Evolutionary conservation across 805 yeast species (phyloP).

Genomic region (Candida qinlingensis): DNA sequence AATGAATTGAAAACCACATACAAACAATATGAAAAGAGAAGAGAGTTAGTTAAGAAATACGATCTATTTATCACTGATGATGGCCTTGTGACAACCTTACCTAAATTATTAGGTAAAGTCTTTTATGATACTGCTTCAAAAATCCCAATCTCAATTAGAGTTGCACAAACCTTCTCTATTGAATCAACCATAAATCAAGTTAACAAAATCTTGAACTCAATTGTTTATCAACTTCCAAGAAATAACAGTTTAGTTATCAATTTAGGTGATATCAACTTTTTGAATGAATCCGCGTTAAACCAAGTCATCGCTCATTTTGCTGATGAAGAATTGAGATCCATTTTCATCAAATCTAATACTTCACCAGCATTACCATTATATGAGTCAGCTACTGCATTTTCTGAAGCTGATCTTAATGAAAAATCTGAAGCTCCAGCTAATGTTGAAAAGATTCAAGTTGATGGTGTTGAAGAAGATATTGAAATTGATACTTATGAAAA

Average conservation of each 20-base stretch:
- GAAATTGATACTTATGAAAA: conserved; percentile 60
- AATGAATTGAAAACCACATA: conserved; percentile 76
- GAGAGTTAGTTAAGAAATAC: conserved; percentile 61
- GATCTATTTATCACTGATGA: conserved; percentile 86
- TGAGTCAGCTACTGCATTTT: conserved; percentile 47
- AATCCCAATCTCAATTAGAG: conserved; percentile 61
- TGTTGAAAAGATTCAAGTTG: conserved; percentile 20
- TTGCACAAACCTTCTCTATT: conserved; percentile 38
- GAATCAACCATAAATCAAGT: conserved; percentile 54
- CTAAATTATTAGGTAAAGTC: conserved; percentile 75
- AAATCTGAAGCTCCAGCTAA: conserved; percentile 7
- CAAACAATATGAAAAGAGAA: conserved; percentile 83
- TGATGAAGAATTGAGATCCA: conserved; percentile 44
- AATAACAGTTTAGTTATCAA: conserved; percentile 63
- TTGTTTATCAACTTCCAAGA: conserved; percentile 64
- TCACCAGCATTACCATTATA: conserved; percentile 87
- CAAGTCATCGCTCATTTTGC: conserved; percentile 46
- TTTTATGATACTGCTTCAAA: conserved; percentile 58
- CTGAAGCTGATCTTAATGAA: conserved; percentile 25
- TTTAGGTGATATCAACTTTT: conserved; percentile 50
- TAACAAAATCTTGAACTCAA: conserved; percentile 48
- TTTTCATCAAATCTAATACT: conserved; percentile 57
- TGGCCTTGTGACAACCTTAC: conserved; percentile 70
- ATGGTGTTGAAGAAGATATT: conserved; percentile 34
- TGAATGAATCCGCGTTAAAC: conserved; percentile 42